These are phyloP conservation scores for Mrakia hoshinonis DNA, from an alignment of 768 basidiomycete genomes.

Conservation along the genomic window DNA sequence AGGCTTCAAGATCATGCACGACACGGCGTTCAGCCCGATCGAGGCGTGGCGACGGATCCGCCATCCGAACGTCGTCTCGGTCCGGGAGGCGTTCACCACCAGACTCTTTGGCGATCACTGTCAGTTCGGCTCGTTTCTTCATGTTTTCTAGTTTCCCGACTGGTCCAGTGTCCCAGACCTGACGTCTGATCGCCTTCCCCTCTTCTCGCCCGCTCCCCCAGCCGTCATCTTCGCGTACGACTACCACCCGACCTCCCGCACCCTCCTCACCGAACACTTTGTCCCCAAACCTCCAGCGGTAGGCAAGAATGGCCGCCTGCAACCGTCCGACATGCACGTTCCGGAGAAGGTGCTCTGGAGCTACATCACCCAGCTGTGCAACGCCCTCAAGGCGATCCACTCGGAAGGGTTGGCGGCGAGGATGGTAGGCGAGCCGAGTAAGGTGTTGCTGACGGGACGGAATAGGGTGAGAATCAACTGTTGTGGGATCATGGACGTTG, in stretches of 20 bases:
- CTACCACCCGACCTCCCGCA: slow-evolving; percentile 74
- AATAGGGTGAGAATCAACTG: slow-evolving; percentile 82
- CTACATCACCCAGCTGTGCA: slow-evolving; percentile 80
- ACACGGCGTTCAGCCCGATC: slow-evolving; percentile 68
- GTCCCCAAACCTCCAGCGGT: slow-evolving; percentile 41
- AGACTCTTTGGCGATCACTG: slow-evolving; percentile 85
- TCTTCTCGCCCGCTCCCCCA: slow-evolving; percentile 37
- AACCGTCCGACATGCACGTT: slow-evolving; percentile 45
- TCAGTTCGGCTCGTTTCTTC: slow-evolving; percentile 43
- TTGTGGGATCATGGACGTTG: slow-evolving; percentile 76
- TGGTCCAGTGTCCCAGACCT: slow-evolving; percentile 1
- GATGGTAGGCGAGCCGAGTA: slow-evolving; percentile 73
- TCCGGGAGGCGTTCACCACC: slow-evolving; percentile 92
- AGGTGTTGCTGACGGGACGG: slow-evolving; percentile 78
- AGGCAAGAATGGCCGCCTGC: slow-evolving; percentile 29
- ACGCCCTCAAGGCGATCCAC: slow-evolving; percentile 78
- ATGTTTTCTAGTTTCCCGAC: background rate
- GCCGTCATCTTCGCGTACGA: slow-evolving; percentile 87
- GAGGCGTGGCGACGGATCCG: slow-evolving; percentile 76
- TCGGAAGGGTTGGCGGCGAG: slow-evolving; percentile 69
- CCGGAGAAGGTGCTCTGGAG: slow-evolving; percentile 83
- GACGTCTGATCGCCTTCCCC: background rate
- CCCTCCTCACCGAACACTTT: slow-evolving; percentile 66
- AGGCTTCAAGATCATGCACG: slow-evolving; percentile 78
- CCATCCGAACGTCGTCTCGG: slow-evolving; percentile 74